These are phyloP conservation scores for Fennellomyces sp. DNA, from an alignment of 371 early-diverging fungal species.

Conservation along the genomic window DNA sequence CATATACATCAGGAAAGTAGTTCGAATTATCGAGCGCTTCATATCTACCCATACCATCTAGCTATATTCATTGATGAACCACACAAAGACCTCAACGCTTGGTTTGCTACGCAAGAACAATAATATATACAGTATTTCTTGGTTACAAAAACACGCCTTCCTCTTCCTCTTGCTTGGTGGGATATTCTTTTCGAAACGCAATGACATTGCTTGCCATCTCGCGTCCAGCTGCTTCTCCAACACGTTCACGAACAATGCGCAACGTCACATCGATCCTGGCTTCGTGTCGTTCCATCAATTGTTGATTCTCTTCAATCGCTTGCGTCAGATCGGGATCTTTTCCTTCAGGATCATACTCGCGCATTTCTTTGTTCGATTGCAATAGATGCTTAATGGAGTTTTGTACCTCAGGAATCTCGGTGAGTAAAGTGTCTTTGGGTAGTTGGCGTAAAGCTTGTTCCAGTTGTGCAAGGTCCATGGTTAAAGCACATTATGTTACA, in stretches of 20 bases:
- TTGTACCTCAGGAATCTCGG: constrained; percentile 43
- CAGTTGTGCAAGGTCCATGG: constrained; percentile 28
- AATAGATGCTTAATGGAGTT: constrained; percentile 43
- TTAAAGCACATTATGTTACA: background rate
- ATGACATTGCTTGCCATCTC: constrained; percentile 41
- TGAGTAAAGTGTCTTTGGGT: constrained; percentile 35
- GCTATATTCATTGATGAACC: constrained; percentile 10
- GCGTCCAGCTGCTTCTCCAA: constrained; percentile 44
- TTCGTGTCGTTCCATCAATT: constrained; percentile 37
- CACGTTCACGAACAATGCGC: constrained; percentile 33
- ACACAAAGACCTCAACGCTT: constrained; percentile 6
- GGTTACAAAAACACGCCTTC: constrained; percentile 24
- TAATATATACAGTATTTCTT: background rate
- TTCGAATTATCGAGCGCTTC: constrained; percentile 9
- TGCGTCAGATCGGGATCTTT: constrained; percentile 27
- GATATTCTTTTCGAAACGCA: constrained; percentile 29
- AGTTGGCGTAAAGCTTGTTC: constrained; percentile 37
- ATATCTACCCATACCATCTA: constrained; percentile 19
- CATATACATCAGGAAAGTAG: too few relatives aligned
- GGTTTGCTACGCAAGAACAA: constrained; percentile 5
- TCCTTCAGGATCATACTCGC: constrained; percentile 38
- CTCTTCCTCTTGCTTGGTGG: constrained; percentile 9
- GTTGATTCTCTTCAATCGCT: constrained; percentile 42
- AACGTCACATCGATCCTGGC: constrained; percentile 37
- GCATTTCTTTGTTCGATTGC: constrained; percentile 42